Evolutionary conservation across 257 asterid genomes (phyloP).

Genomic region (Solanum medicagineum): DNA sequence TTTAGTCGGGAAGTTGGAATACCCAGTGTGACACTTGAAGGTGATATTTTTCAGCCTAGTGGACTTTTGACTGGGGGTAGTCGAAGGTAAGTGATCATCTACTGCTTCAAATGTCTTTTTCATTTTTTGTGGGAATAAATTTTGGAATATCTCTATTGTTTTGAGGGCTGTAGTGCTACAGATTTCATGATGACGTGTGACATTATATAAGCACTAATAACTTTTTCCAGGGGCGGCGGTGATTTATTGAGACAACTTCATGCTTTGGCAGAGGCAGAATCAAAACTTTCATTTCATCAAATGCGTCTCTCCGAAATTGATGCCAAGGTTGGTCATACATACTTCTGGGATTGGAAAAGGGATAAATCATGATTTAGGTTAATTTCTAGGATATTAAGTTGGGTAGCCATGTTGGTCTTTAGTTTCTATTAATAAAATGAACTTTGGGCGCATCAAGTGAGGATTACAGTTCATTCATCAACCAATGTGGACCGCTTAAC

Average conservation of each 20-base stretch:
- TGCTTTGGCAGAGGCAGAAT: constrained; percentile 75
- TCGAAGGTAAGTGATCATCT: constrained; percentile 52
- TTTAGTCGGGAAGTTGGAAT: constrained; percentile 52
- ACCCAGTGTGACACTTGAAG: constrained; percentile 77
- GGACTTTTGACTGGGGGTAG: constrained; percentile 98
- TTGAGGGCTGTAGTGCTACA: neutral
- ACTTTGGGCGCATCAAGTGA: neutral
- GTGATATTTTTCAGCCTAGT: constrained; percentile 92
- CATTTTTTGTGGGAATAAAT: neutral
- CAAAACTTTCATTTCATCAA: constrained; percentile 52
- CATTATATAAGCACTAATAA: constrained; percentile 7
- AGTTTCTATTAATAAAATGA: neutral
- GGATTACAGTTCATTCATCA: neutral
- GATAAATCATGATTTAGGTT: neutral
- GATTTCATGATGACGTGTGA: neutral
- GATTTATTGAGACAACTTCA: constrained; percentile 74
- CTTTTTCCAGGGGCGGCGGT: constrained; percentile 83
- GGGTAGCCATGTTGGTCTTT: neutral
- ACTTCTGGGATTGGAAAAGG: neutral
- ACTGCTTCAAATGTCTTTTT: neutral
- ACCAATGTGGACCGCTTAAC: neutral
- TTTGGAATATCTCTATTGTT: neutral
- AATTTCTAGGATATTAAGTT: neutral
- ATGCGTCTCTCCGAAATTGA: constrained; percentile 53
- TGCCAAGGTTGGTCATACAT: constrained; percentile 36